These are phyloP conservation scores for Wickerhamiella bombiphila DNA, from an alignment of 805 yeast species.

Conservation along the genomic window DNA sequence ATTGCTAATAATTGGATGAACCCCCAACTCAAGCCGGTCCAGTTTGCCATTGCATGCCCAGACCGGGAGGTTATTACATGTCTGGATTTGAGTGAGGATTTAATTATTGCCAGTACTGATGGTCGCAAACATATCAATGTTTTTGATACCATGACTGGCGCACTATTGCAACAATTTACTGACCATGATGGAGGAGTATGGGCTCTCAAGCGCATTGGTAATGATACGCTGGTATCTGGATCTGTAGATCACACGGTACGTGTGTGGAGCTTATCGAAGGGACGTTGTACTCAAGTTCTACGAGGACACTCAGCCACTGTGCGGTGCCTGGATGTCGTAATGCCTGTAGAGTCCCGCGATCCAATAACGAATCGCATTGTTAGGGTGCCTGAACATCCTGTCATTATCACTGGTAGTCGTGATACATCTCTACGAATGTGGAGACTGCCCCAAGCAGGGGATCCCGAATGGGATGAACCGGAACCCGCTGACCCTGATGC, in stretches of 20 bases:
- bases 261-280: slow-evolving; percentile 79
- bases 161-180: slow-evolving; percentile 40
- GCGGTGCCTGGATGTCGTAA: slow-evolving; percentile 72
- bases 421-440: slow-evolving; percentile 75
- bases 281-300: slow-evolving; percentile 80
- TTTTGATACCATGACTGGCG: slow-evolving; percentile 63
- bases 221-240: slow-evolving; percentile 71
- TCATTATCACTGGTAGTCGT: slow-evolving; percentile 77
- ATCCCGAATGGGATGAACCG: slow-evolving; percentile 21
- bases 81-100: slow-evolving; percentile 79
- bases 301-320: slow-evolving; percentile 88
- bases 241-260: slow-evolving; percentile 90
- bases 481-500: slow-evolving; percentile 24
- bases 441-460: slow-evolving; percentile 44
- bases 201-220: slow-evolving; percentile 79
- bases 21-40: slow-evolving; percentile 59
- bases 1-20: slow-evolving; percentile 69
- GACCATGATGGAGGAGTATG: slow-evolving; percentile 99
- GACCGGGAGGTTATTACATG: slow-evolving; percentile 71
- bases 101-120: slow-evolving; percentile 85
- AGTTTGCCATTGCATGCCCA: slow-evolving; percentile 32
- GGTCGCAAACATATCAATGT: slow-evolving; percentile 61
- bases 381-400: slow-evolving; percentile 46
- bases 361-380: slow-evolving; percentile 45
- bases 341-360: slow-evolving; percentile 38